A percentile compares a stretch with the other conserved stretches of the same genome.
These are phyloP conservation scores for Sugiyamaella valdiviana DNA, from an alignment of 805 yeast genomes.

Conservation along the genomic window DNA sequence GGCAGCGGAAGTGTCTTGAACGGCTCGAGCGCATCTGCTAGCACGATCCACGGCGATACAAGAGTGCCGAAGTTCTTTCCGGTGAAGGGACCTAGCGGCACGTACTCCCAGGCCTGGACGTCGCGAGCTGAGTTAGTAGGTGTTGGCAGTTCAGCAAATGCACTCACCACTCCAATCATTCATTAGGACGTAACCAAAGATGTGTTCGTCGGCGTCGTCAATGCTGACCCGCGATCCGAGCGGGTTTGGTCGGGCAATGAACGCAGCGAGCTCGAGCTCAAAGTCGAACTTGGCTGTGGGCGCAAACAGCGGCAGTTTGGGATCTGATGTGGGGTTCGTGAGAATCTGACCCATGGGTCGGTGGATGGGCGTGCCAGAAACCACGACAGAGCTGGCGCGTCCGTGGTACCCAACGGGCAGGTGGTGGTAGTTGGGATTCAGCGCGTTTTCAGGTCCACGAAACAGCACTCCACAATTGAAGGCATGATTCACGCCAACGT, in stretches of 20 bases:
- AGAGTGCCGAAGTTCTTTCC: conserved; percentile 25
- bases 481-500: conserved; percentile 24
- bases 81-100: conserved; percentile 26
- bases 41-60: conserved; percentile 25
- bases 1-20: conserved; percentile 11
- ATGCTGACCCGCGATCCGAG: conserved; percentile 19
- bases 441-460: conserved; percentile 22
- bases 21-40: conserved; percentile 22
- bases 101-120: conserved; percentile 26
- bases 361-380: conserved; percentile 22
- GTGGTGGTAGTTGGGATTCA: conserved; percentile 24
- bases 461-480: conserved; percentile 23
- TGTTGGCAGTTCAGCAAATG: not conserved
- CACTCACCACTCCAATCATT: conserved; percentile 21
- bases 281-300: conserved; percentile 19
- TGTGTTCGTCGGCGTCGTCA: conserved; percentile 19
- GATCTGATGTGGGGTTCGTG: conserved; percentile 11
- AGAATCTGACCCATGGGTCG: conserved; percentile 24
- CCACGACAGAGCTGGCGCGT: conserved; percentile 23
- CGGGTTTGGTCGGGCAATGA: conserved; percentile 17
- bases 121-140: conserved; percentile 21
- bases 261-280: conserved; percentile 25
- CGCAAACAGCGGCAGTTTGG: conserved; percentile 6
- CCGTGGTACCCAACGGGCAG: conserved; percentile 27
- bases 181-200: conserved; percentile 25